Base-by-base conservation (phyloP, 208 protist species). In the Leishmania lainsoni region DNA sequence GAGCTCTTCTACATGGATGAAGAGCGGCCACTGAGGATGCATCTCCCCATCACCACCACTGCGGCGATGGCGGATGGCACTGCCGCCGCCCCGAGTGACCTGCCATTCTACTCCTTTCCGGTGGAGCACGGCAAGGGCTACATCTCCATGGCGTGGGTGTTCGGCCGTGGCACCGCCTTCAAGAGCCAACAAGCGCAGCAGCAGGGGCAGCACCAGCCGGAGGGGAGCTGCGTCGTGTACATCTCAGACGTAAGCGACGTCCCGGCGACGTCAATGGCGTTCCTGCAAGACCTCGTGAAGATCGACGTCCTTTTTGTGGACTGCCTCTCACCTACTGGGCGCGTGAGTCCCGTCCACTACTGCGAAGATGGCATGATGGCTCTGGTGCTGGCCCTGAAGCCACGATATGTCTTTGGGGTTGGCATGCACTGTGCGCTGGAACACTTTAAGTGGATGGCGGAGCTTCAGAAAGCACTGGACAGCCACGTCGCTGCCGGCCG, bases 391-490 rank as follows among this genome's bases (percentile, higher is more conserved):
- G 66, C 51, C 20, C 79, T 95, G 16, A 88, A 90, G 61, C 92
- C 92, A 9, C 59, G 80, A 20, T 83, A 87, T 12, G 91, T 90
- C 39, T 95, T 88, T 80, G 82, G 85, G 9, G 87, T 93, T 32
- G 94, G 92, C 12, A 97, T 96, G 94, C 94, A 92, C 76, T 97
- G 94, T 78, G 86, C 92, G 12, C 52, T 97, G 29, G 85, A 92
- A 80, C 89, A 97, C 78, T 29, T 83, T 0, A 35, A 32, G 14
- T 88, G 87, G 10, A 86, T 89, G 52, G 59, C 65, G 45, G 42
- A 81, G 75, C 58, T 89, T 59, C 59, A 81, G 86, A 65, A 90
- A 29, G 80, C 83, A n/a, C 61, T 97, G 35, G 76, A 79, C 3
- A 74, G 73, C 26, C 81, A 80, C 56, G 66, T 79, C 52, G 75